Conservation (phyloP, 2,329 filamentous ascomycete genomes). For the Aspergillus latus region DNA sequence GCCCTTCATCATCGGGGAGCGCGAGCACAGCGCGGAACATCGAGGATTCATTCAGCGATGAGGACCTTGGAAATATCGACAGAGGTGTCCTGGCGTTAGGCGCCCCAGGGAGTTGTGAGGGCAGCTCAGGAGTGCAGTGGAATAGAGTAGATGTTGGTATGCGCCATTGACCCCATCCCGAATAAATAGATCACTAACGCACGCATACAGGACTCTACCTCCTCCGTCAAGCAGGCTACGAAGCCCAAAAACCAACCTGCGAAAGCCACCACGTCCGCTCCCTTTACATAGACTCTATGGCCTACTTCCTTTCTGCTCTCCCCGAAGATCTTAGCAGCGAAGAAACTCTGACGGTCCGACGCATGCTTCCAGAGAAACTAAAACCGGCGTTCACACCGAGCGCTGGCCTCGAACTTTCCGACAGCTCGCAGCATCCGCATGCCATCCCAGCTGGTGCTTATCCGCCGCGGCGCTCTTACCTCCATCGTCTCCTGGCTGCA, state of each 20-base stretch:
- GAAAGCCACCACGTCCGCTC: conserved; percentile 35
- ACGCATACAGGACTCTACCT: conserved; percentile 33
- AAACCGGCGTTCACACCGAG: conserved; percentile 17
- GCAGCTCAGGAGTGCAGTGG: conserved; percentile 35
- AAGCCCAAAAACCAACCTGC: conserved; percentile 34
- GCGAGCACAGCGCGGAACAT: conserved; percentile 9
- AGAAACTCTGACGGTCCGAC: conserved; percentile 31
- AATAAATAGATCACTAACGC: no score
- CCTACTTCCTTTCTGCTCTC: conserved; percentile 40
- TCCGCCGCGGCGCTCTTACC: conserved; percentile 43
- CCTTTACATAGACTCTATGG: conserved; percentile 38
- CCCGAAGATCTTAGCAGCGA: conserved; percentile 32
- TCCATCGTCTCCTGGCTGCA: conserved; percentile 60
- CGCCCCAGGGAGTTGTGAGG: conserved; percentile 28
- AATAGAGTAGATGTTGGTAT: conserved; percentile 37
- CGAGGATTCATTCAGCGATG: conserved; percentile 17
- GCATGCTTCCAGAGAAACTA: conserved; percentile 27
- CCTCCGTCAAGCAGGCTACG: conserved; percentile 36
- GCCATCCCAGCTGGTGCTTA: not conserved
- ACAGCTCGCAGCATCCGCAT: not conserved
- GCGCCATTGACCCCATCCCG: not conserved
- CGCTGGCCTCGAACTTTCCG: not conserved
- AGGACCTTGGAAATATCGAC: conserved; percentile 9
- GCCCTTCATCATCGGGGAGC: conserved; percentile 18
- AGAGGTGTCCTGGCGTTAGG: conserved; percentile 11